Evolutionary conservation across 208 protist species (phyloP).

Genomic region (Leishmania arabica): DNA sequence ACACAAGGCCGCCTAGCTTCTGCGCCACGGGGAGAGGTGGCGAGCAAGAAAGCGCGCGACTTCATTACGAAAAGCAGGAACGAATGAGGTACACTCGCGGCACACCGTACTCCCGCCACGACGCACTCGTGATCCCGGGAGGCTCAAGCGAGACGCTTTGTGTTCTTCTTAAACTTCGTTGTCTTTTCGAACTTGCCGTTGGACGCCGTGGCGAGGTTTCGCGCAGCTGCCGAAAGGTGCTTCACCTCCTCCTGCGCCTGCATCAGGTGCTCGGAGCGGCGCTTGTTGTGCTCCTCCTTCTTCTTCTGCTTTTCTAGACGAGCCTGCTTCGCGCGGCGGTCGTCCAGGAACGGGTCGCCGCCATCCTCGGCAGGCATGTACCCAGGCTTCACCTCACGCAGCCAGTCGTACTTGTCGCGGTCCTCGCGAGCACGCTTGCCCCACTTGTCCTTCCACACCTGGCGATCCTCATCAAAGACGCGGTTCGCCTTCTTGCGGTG

Average conservation of each 20-base stretch:
- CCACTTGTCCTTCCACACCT: conserved; percentile 93
- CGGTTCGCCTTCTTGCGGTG: conserved; percentile 89
- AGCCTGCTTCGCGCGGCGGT: conserved; percentile 82
- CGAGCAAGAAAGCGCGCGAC: not conserved
- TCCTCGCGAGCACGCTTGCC: conserved; percentile 92
- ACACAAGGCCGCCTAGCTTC: not conserved
- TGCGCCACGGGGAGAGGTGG: not conserved
- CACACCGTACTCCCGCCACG: not conserved
- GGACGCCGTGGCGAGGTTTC: conserved; percentile 85
- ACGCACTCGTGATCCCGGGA: not conserved
- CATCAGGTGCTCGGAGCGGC: conserved; percentile 74
- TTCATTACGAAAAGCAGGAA: not conserved
- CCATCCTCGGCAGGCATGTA: conserved; percentile 88
- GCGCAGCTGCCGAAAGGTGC: conserved; percentile 67
- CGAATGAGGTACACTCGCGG: not conserved
- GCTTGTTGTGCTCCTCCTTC: conserved; percentile 92
- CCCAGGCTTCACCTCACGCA: conserved; percentile 88
- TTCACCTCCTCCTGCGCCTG: conserved; percentile 82
- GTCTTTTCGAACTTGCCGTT: conserved; percentile 92
- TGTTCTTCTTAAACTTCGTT: conserved; percentile 65
- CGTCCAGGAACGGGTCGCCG: conserved; percentile 93
- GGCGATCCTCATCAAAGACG: conserved; percentile 89
- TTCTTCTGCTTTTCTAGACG: conserved; percentile 88
- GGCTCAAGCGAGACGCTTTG: conserved; percentile 38
- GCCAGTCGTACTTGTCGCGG: conserved; percentile 90